A percentile compares a stretch with the other conserved stretches of the same genome.
These are phyloP conservation scores for Drechslerella stenobrocha DNA, from an alignment of 2,329 filamentous ascomycete species.

Conservation along the genomic window DNA sequence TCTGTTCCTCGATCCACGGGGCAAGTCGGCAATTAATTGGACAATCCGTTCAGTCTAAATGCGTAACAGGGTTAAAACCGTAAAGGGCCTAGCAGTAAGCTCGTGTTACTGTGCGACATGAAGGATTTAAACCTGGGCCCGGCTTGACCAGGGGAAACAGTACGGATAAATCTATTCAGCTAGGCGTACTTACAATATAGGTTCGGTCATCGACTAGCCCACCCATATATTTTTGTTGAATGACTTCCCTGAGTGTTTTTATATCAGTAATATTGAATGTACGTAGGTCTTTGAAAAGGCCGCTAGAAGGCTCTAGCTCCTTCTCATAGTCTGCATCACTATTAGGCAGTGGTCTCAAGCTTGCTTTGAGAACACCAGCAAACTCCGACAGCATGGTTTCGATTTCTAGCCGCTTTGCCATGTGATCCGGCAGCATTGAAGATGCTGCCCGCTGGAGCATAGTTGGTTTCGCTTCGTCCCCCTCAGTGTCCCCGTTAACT, in stretches of 20 bases:
- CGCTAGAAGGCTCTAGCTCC: slow-evolving; percentile 30
- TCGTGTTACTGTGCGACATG: background rate
- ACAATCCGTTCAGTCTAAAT: slow-evolving; percentile 52
- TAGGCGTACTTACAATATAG: slow-evolving; percentile 78
- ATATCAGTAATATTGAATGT: slow-evolving; percentile 59
- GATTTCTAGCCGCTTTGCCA: slow-evolving; percentile 34
- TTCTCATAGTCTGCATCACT: slow-evolving; percentile 24
- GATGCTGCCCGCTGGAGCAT: slow-evolving; percentile 39
- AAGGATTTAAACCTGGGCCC: background rate
- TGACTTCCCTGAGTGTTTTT: slow-evolving; percentile 65
- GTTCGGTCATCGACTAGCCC: slow-evolving; percentile 72
- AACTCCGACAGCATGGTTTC: slow-evolving; percentile 40
- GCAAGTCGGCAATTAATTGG: slow-evolving; percentile 68
- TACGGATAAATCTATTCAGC: too few species aligned
- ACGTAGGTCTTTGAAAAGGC: slow-evolving; percentile 37
- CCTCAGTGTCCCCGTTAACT: slow-evolving; percentile 15
- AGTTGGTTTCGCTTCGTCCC: slow-evolving; percentile 20
- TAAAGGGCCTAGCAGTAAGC: slow-evolving; percentile 3
- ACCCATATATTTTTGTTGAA: slow-evolving; percentile 67
- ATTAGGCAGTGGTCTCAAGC: slow-evolving; percentile 22
- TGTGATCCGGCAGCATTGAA: slow-evolving; percentile 40
- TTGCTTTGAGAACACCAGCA: slow-evolving; percentile 29
- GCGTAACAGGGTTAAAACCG: too few species aligned
- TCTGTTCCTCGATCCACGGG: slow-evolving; percentile 65
- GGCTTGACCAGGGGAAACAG: too few species aligned